Conservation (phyloP, 352 stramenopile genomes). For the Blastocystis sp. region DNA sequence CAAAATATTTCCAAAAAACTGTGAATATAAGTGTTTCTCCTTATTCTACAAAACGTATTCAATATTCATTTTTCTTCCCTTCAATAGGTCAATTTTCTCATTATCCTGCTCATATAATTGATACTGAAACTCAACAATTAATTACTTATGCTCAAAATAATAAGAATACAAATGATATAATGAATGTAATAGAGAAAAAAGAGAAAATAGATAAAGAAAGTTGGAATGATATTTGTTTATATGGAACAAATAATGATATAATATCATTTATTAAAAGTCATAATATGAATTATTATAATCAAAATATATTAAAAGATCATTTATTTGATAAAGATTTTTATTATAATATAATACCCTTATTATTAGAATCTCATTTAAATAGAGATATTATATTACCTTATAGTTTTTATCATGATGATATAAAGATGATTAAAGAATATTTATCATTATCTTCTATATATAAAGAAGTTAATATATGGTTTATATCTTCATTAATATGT, state of each 20-base stretch:
- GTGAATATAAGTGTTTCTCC: constrained; percentile 42
- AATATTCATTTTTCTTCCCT: constrained; percentile 52
- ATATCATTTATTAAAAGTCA: constrained; percentile 42
- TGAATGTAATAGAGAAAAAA: constrained; percentile 42
- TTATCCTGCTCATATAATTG: constrained; percentile 48
- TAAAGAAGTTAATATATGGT: no score
- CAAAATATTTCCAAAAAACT: constrained; percentile 49
- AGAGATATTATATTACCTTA: no score
- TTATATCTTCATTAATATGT: no score
- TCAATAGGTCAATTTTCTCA: constrained; percentile 45
- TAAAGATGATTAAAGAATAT: no score
- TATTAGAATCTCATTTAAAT: no score
- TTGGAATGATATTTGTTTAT: constrained; percentile 49
- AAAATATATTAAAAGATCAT: no score
- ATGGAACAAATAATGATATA: constrained; percentile 47
- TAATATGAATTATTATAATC: no score
- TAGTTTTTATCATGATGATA: no score
- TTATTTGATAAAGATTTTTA: no score
- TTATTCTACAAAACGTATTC: constrained; percentile 46
- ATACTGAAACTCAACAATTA: constrained; percentile 39
- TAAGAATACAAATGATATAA: constrained; percentile 20
- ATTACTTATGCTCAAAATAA: constrained; percentile 46
- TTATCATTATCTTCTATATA: no score
- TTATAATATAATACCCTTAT: no score
- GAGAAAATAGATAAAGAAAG: constrained; percentile 48